These are phyloP conservation scores for Rhizoclosmatium globosum DNA, from an alignment of 192 early-diverging fungal species.

Conservation along the genomic window DNA sequence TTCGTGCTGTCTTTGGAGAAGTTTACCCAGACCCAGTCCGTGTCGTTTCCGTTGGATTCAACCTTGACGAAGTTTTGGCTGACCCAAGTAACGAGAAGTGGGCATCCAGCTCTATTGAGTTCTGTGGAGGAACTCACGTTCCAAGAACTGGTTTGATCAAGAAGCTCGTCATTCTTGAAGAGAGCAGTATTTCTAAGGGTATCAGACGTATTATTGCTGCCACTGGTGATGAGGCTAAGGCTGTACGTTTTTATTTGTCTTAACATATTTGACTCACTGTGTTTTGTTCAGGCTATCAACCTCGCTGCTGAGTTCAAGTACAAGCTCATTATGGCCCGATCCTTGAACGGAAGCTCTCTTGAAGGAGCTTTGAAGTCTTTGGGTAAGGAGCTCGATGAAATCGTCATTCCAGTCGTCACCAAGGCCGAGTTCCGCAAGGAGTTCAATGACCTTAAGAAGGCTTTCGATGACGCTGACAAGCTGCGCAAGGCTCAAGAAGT, in stretches of 20 bases:
- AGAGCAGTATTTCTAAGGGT: constrained; percentile 93
- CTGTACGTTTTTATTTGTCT: constrained; percentile 37
- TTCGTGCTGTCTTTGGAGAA: constrained; percentile 98
- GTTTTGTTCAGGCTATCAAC: constrained; percentile 57
- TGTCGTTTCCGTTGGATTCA: constrained; percentile 91
- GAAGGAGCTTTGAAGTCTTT: constrained; percentile 83
- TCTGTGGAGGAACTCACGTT: constrained; percentile 99
- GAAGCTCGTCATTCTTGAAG: constrained; percentile 86
- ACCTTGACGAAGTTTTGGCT: constrained; percentile 85
- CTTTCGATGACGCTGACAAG: constrained; percentile 90
- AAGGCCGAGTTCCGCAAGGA: constrained; percentile 80
- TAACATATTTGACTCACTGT: neutral
- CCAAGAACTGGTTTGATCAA: constrained; percentile 89
- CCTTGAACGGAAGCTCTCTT: constrained; percentile 66
- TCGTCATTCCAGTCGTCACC: constrained; percentile 78
- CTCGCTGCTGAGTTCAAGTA: constrained; percentile 73
- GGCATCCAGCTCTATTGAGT: constrained; percentile 88
- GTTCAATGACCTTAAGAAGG: constrained; percentile 80
- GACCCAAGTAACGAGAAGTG: constrained; percentile 83
- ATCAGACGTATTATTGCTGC: constrained; percentile 94
- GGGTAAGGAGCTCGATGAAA: constrained; percentile 79
- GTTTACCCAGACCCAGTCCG: constrained; percentile 97
- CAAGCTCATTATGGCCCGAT: constrained; percentile 68
- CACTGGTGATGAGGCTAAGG: constrained; percentile 89
- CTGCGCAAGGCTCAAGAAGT: constrained; percentile 82